These are phyloP conservation scores for Trichoderma aggressivum DNA, from an alignment of 2,329 filamentous ascomycete genomes.

Conservation along the genomic window DNA sequence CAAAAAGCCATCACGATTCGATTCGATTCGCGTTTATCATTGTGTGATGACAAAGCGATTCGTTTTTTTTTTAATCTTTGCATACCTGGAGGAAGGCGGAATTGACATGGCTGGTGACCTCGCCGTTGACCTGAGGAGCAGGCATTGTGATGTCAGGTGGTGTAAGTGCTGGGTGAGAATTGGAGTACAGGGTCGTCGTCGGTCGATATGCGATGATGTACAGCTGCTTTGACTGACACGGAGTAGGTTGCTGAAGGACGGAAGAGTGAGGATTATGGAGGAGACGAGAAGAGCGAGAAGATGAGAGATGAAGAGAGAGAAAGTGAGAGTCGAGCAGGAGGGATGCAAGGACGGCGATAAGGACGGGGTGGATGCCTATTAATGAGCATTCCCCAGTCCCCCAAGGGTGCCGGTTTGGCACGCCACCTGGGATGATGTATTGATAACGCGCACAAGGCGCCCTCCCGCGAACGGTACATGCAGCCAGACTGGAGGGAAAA, in stretches of 20 bases:
- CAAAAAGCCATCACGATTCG: background rate
- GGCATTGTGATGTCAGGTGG: constrained; percentile 32
- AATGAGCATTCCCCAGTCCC: constrained; percentile 4
- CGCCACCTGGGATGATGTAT: constrained; percentile 19
- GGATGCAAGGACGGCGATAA: constrained; percentile 14
- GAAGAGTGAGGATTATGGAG: background rate
- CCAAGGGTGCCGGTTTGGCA: background rate
- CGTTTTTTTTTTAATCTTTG: background rate
- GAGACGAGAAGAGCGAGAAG: background rate
- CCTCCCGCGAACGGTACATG: constrained; percentile 3
- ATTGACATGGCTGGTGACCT: constrained; percentile 42
- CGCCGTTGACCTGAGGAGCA: constrained; percentile 49
- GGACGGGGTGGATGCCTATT: constrained; percentile 11
- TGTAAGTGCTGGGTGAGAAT: background rate
- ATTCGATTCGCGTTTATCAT: background rate
- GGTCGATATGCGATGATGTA: background rate
- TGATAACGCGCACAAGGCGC: constrained; percentile 18
- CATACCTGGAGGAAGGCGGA: constrained; percentile 52
- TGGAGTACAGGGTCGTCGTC: background rate
- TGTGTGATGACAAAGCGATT: background rate
- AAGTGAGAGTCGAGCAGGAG: constrained; percentile 6
- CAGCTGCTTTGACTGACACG: background rate
- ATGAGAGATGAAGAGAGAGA: background rate
- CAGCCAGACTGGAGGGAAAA: background rate
- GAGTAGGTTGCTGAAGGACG: background rate